These are phyloP conservation scores for Limnomonas spitsbergensis DNA, from an alignment of 139 green algal genomes.

Conservation along the genomic window DNA sequence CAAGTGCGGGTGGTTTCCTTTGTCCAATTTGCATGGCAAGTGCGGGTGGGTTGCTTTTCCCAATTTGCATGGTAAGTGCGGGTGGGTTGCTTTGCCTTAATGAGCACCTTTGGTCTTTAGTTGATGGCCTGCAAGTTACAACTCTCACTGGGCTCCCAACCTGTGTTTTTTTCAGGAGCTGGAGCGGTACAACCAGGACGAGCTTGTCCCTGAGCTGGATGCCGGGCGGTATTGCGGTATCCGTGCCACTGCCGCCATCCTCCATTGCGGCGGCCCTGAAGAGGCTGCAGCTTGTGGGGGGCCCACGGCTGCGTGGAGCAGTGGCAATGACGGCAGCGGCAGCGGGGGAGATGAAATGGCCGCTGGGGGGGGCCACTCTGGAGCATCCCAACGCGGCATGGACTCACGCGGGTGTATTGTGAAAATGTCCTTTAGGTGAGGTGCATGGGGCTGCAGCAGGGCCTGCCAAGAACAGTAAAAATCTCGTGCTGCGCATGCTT, in stretches of 20 bases:
- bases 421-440: slow-evolving; percentile 1
- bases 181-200: no score
- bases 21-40: no score
- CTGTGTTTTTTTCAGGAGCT: no score
- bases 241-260: slow-evolving; percentile 1
- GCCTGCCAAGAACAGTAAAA: background rate
- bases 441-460: background rate
- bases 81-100: no score
- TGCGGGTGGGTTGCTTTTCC: no score
- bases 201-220: no score
- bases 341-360: background rate
- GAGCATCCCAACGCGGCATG: background rate
- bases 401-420: background rate
- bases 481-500: background rate
- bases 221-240: background rate
- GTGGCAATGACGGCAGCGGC: background rate
- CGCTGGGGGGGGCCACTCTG: background rate
- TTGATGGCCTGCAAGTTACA: no score
- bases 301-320: background rate
- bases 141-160: no score
- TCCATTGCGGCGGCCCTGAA: background rate
- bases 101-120: no score
- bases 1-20: no score
- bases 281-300: background rate
- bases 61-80: no score